These are phyloP conservation scores for Corymbia calophylla DNA, from an alignment of 441 rosid genomes.

Conservation along the genomic window DNA sequence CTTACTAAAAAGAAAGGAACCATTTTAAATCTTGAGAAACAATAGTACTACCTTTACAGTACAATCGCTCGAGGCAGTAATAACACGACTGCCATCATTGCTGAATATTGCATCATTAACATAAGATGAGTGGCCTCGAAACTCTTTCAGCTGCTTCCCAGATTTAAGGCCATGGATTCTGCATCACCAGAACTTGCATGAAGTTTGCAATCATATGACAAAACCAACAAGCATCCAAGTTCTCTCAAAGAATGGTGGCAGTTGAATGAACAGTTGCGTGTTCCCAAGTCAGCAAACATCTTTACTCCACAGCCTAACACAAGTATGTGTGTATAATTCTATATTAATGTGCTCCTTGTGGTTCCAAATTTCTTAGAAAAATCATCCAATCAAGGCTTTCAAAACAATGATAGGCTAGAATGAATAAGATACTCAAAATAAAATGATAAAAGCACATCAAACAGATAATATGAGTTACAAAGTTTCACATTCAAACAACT, in stretches of 20 bases:
- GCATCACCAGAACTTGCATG: conserved; percentile 7
- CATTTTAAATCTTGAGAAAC: not conserved
- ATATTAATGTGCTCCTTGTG: not conserved
- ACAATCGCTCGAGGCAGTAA: conserved; percentile 94
- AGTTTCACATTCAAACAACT: not conserved
- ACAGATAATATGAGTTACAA: not conserved
- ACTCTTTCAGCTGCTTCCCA: conserved; percentile 92
- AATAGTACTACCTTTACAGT: conserved; percentile 59
- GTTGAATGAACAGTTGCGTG: not conserved
- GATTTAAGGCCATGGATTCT: conserved; percentile 91
- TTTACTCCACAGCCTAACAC: not conserved
- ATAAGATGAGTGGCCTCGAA: conserved; percentile 73
- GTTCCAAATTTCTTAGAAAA: not conserved
- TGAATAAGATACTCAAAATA: not conserved
- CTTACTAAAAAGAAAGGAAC: not conserved
- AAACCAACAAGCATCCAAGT: not conserved
- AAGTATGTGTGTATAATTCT: not conserved
- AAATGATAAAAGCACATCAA: not conserved
- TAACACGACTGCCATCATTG: conserved; percentile 78
- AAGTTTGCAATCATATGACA: not conserved
- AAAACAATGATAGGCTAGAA: not conserved
- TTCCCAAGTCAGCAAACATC: not conserved
- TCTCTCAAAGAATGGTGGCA: not conserved
- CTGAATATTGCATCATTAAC: conserved; percentile 91
- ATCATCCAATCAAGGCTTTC: not conserved